phyloP scores from a whole-genome alignment of 495 filamentous ascomycete species.

The Aspergillus baeticus region DNA sequence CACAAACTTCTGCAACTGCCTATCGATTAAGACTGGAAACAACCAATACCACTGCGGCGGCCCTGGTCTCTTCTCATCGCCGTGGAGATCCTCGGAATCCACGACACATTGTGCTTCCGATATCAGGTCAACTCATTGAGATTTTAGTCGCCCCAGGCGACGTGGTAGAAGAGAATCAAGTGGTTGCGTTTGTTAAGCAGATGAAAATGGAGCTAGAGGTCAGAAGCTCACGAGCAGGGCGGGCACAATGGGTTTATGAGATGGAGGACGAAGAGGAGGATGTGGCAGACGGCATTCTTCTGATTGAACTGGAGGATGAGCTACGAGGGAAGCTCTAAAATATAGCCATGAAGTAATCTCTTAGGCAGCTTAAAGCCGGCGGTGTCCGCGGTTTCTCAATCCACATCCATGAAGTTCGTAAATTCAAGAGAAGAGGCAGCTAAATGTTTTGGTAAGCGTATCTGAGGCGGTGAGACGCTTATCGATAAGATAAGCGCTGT shows the following conservation, averaged over 20 bases:
- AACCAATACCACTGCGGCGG: constrained; percentile 48
- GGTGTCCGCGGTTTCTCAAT: too few species aligned
- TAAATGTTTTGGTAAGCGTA: background rate
- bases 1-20: constrained; percentile 31
- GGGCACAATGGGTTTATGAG: constrained; percentile 54
- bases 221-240: constrained; percentile 46
- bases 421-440: background rate
- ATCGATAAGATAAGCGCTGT: constrained; percentile 9
- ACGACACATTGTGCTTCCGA: constrained; percentile 55
- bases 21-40: constrained; percentile 46
- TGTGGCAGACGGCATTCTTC: constrained; percentile 56
- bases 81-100: constrained; percentile 51
- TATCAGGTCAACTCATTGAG: constrained; percentile 59
- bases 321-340: constrained; percentile 29
- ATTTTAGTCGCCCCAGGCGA: constrained; percentile 55
- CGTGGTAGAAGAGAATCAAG: constrained; percentile 48
- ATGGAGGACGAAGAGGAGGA: constrained; percentile 58
- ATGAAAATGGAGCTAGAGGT: constrained; percentile 71
- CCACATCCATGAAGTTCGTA: too few species aligned
- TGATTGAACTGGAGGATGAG: constrained; percentile 50
- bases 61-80: constrained; percentile 48
- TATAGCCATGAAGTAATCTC: too few species aligned
- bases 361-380: too few species aligned
- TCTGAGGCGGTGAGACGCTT: background rate
- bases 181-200: constrained; percentile 61